These are phyloP conservation scores for Capronia americana DNA, from an alignment of 2,329 filamentous ascomycete genomes.

Conservation along the genomic window DNA sequence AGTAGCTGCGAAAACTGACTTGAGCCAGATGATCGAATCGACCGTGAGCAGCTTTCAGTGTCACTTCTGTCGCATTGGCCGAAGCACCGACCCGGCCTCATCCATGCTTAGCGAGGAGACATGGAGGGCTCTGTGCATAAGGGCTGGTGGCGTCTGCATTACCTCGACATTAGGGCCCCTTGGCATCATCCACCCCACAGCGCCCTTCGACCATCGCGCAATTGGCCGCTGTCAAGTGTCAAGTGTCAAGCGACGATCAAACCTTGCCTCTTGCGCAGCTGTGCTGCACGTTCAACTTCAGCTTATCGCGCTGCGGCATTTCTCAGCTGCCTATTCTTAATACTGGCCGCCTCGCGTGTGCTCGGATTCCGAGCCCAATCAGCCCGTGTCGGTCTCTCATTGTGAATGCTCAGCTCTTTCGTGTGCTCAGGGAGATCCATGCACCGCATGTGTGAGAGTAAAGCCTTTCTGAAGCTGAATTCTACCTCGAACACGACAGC, in stretches of 20 bases:
- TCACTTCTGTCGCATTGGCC: constrained; percentile 17
- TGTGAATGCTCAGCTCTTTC: background rate
- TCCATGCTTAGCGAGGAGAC: constrained; percentile 18
- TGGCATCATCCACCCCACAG: constrained; percentile 28
- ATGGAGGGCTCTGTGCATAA: constrained; percentile 14
- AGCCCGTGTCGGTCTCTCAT: background rate
- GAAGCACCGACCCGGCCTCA: constrained; percentile 11
- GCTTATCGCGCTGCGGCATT: constrained; percentile 19
- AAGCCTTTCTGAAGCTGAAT: background rate
- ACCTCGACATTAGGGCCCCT: constrained; percentile 9
- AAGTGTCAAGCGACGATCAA: background rate
- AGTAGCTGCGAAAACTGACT: background rate
- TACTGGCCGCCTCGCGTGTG: constrained; percentile 3
- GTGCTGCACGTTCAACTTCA: constrained; percentile 13
- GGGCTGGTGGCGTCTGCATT: constrained; percentile 22
- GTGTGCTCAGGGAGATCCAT: background rate
- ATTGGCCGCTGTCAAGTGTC: constrained; percentile 9
- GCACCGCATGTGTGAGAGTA: background rate
- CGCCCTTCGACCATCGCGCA: constrained; percentile 12
- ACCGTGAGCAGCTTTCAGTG: constrained; percentile 6
- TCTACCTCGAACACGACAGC: background rate
- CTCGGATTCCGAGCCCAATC: constrained; percentile 19
- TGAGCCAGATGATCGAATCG: constrained; percentile 12
- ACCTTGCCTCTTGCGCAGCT: background rate
- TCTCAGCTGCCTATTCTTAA: constrained; percentile 23